phyloP scores from a whole-genome alignment of 2,329 filamentous ascomycete species.

The Hymenotorrendiella dingleyae region DNA sequence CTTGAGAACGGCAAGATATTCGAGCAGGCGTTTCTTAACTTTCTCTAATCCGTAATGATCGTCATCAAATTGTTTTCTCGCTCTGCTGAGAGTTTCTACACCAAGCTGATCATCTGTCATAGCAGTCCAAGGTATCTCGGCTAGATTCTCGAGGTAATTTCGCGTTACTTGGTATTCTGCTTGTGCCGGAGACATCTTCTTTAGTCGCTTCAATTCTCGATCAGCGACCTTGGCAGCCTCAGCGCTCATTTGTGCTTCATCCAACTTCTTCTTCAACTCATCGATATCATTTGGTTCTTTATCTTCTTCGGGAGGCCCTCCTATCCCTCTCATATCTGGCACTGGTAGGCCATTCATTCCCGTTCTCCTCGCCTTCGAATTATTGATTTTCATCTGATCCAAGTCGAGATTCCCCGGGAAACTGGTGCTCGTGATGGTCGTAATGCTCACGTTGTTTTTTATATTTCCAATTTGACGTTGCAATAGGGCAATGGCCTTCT shows the following conservation, averaged over 20 bases:
- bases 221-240: slow-evolving; percentile 90
- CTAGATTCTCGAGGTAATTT: slow-evolving; percentile 88
- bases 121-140: slow-evolving; percentile 88
- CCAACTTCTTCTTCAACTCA: slow-evolving; percentile 81
- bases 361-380: slow-evolving; percentile 26
- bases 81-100: slow-evolving; percentile 68
- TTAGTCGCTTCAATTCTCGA: slow-evolving; percentile 77
- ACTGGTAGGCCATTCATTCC: slow-evolving; percentile 22
- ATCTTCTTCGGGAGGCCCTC: slow-evolving; percentile 47
- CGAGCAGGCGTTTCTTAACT: slow-evolving; percentile 92
- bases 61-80: slow-evolving; percentile 85
- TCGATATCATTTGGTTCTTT: slow-evolving; percentile 87
- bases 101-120: slow-evolving; percentile 82
- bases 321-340: slow-evolving; percentile 20
- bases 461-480: slow-evolving; percentile 76
- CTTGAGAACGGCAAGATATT: slow-evolving; percentile 93
- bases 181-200: slow-evolving; percentile 94
- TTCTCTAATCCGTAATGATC: slow-evolving; percentile 96
- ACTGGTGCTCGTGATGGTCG: slow-evolving; percentile 64
- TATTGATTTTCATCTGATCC: slow-evolving; percentile 45
- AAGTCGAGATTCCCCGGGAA: slow-evolving; percentile 55
- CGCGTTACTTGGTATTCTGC: slow-evolving; percentile 92
- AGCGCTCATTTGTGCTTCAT: slow-evolving; percentile 71
- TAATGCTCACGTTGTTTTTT: slow-evolving; percentile 82
- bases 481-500: slow-evolving; percentile 77